These are phyloP conservation scores for Microcyclospora tardicrescens DNA, from an alignment of 2,329 filamentous ascomycete genomes.

Conservation along the genomic window DNA sequence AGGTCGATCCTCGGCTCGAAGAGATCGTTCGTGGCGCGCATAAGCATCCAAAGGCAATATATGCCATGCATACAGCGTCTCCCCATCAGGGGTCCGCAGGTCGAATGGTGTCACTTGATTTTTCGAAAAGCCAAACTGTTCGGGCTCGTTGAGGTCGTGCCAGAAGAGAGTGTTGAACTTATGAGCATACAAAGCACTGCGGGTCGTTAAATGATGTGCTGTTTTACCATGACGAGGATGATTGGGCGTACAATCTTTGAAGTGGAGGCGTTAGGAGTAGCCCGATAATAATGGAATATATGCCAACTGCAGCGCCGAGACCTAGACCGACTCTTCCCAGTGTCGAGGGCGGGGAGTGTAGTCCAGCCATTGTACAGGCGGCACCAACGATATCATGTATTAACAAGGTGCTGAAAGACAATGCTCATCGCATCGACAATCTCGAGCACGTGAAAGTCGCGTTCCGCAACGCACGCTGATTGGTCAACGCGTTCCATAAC, in stretches of 20 bases:
- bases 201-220: neutral
- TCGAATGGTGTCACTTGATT: conserved; percentile 84
- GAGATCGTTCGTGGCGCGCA: conserved; percentile 51
- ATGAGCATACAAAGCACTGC: conserved; percentile 71
- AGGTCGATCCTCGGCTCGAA: conserved; percentile 37
- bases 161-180: conserved; percentile 58
- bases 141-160: conserved; percentile 61
- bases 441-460: no score
- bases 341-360: neutral
- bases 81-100: conserved; percentile 59
- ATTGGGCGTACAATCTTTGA: conserved; percentile 33
- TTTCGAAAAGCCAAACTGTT: conserved; percentile 74
- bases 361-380: no score
- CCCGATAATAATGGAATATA: conserved; percentile 18
- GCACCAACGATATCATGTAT: no score
- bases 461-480: no score
- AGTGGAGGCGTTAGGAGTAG: conserved; percentile 49
- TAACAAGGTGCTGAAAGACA: no score
- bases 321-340: conserved; percentile 7
- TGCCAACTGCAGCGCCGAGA: neutral
- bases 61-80: conserved; percentile 80
- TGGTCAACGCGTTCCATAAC: no score
- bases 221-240: no score
- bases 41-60: conserved; percentile 70
- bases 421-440: no score